Evolutionary conservation across 129 eudicot genomes (phyloP).

Genomic region (Erigeron canadensis): DNA sequence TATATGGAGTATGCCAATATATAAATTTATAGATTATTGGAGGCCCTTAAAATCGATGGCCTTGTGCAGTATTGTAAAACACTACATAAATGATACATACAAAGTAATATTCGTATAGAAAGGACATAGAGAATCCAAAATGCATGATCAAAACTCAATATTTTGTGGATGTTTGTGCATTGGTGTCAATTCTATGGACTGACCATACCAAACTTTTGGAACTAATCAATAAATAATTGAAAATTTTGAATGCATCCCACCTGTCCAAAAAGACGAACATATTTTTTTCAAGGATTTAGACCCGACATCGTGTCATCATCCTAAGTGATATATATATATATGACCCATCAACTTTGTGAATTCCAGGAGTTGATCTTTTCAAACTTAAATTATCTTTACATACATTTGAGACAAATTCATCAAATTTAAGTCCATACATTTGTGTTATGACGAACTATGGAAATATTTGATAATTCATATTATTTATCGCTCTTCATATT

Average conservation of each 20-base stretch:
- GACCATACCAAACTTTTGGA: constrained; percentile 21
- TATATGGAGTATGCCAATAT: too few relatives aligned
- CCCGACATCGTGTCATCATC: constrained; percentile 31
- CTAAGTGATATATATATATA: constrained; percentile 1
- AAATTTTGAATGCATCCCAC: constrained; percentile 31
- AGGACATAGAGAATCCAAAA: neutral
- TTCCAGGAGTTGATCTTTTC: neutral
- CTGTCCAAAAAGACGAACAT: constrained; percentile 25
- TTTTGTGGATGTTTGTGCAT: neutral
- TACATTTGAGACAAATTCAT: too few relatives aligned
- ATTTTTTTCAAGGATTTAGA: constrained; percentile 24
- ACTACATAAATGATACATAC: too few relatives aligned
- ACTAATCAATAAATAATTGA: constrained; percentile 6
- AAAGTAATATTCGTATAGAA: neutral
- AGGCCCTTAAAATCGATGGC: too few relatives aligned
- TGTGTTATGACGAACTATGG: too few relatives aligned
- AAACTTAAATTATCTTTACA: neutral
- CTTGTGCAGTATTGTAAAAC: too few relatives aligned
- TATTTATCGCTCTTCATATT: too few relatives aligned
- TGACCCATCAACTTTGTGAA: constrained; percentile 24
- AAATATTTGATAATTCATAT: too few relatives aligned
- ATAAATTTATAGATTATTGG: too few relatives aligned
- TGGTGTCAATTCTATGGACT: constrained; percentile 1
- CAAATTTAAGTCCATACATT: too few relatives aligned
- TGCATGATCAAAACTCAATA: neutral